Evolutionary conservation across 2,329 filamentous ascomycete genomes (phyloP).

Genomic region (Ophiostoma himal-ulmi): DNA sequence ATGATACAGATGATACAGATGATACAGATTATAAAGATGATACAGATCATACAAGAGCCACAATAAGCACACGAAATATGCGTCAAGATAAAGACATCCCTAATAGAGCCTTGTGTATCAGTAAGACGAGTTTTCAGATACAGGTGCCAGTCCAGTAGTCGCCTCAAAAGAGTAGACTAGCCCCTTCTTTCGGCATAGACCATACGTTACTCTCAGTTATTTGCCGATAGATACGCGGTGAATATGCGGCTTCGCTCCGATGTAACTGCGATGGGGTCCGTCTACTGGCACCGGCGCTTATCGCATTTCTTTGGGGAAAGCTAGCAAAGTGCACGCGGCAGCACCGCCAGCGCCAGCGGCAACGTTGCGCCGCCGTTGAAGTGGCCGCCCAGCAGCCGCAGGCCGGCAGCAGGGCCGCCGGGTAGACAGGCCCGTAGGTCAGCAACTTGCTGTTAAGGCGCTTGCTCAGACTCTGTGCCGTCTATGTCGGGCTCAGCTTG

Average conservation of each 20-base stretch:
- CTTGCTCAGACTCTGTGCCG: no score
- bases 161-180: not conserved
- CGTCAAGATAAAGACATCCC: not conserved
- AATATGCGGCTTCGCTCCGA: not conserved
- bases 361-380: conserved; percentile 51
- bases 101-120: not conserved
- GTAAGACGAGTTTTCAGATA: not conserved
- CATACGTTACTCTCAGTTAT: not conserved
- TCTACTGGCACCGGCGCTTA: not conserved
- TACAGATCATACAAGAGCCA: not conserved
- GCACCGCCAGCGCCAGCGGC: conserved; percentile 51
- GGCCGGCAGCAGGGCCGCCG: conserved; percentile 53
- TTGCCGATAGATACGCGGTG: not conserved
- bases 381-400: conserved; percentile 50
- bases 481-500: no score
- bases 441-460: conserved; percentile 32
- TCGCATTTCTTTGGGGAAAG: not conserved
- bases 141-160: not conserved
- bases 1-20: not conserved
- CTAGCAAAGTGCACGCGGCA: conserved; percentile 42
- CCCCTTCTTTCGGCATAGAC: not conserved
- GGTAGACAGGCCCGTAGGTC: conserved; percentile 59
- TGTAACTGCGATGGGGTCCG: not conserved
- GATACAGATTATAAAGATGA: not conserved
- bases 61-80: not conserved